Evolutionary conservation across 1,139 yeast genomes (phyloP).

Genomic region (Debaryomyces robertsiae): DNA sequence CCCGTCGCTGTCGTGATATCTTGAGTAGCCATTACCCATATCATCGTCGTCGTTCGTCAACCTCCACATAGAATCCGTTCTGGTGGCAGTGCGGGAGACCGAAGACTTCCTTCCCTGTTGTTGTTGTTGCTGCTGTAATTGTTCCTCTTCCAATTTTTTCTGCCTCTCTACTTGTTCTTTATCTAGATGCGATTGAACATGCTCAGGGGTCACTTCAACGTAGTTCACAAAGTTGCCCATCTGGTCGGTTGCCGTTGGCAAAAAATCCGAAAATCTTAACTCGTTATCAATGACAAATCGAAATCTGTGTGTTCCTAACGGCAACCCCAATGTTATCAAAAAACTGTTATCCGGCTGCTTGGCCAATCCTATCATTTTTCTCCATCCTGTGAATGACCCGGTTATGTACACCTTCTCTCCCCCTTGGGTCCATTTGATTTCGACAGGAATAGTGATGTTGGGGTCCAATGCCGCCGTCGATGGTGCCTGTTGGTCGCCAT

Average conservation of each 20-base stretch:
- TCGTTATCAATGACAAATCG: conserved; percentile 52
- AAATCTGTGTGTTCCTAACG: conserved; percentile 51
- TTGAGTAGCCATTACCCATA: conserved; percentile 77
- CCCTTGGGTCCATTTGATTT: conserved; percentile 91
- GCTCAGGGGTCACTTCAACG: conserved; percentile 50
- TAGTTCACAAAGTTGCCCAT: conserved; percentile 55
- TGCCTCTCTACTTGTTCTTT: conserved; percentile 22
- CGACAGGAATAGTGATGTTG: conserved; percentile 64
- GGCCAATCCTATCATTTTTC: conserved; percentile 53
- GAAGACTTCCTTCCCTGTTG: conserved; percentile 27
- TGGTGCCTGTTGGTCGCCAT: conserved; percentile 17
- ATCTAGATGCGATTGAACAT: conserved; percentile 33
- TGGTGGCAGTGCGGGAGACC: conserved; percentile 28
- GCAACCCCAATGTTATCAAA: conserved; percentile 46
- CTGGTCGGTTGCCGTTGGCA: conserved; percentile 54
- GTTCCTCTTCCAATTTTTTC: conserved; percentile 19
- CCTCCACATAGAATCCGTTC: conserved; percentile 57
- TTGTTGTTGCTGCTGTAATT: conserved; percentile 12
- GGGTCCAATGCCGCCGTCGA: conserved; percentile 24
- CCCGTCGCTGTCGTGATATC: conserved; percentile 63
- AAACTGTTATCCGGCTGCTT: conserved; percentile 48
- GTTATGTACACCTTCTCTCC: conserved; percentile 76
- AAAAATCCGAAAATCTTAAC: conserved; percentile 46
- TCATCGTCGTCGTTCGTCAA: conserved; percentile 68
- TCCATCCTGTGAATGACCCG: conserved; percentile 54